Evolutionary conservation across 2,329 filamentous ascomycete genomes (phyloP).

Genomic region (Curvularia eragrostidis): DNA sequence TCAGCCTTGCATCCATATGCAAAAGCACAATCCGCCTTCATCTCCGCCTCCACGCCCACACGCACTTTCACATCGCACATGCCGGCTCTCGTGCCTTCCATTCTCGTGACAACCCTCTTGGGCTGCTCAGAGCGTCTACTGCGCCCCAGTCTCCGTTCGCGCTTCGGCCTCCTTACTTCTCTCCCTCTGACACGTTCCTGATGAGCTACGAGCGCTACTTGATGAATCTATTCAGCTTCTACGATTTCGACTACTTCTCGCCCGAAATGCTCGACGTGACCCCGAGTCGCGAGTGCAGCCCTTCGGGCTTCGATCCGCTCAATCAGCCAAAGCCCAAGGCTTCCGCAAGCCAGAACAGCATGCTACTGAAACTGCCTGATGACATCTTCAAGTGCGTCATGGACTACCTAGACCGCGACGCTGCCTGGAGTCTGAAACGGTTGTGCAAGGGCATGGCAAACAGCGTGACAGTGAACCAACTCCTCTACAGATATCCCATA

Average conservation of each 20-base stretch:
- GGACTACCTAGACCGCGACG: conserved; percentile 45
- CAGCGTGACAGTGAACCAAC: conserved; percentile 39
- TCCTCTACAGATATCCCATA: conserved; percentile 45
- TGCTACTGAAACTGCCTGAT: conserved; percentile 43
- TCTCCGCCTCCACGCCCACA: no score
- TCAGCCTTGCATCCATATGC: neutral
- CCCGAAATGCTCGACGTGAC: conserved; percentile 25
- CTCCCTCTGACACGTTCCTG: conserved; percentile 1
- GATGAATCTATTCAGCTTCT: conserved; percentile 27
- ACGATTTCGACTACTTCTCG: conserved; percentile 33
- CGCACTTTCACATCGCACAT: conserved; percentile 1
- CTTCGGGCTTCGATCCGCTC: conserved; percentile 28
- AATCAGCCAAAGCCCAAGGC: conserved; percentile 24
- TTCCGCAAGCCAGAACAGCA: conserved; percentile 27
- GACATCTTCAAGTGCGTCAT: conserved; percentile 48
- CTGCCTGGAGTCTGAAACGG: conserved; percentile 44
- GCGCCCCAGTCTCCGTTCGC: conserved; percentile 10
- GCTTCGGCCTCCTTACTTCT: neutral
- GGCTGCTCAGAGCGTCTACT: neutral
- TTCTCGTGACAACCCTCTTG: conserved; percentile 4
- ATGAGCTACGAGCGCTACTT: conserved; percentile 22
- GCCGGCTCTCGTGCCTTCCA: neutral
- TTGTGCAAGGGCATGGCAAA: conserved; percentile 42
- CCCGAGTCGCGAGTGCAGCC: conserved; percentile 36
- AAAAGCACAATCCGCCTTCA: neutral